Evolutionary conservation across 2,329 filamentous ascomycete species (phyloP), one percentile per base, ranked within the genome.

Genomic region (Capronia epimyces): DNA sequence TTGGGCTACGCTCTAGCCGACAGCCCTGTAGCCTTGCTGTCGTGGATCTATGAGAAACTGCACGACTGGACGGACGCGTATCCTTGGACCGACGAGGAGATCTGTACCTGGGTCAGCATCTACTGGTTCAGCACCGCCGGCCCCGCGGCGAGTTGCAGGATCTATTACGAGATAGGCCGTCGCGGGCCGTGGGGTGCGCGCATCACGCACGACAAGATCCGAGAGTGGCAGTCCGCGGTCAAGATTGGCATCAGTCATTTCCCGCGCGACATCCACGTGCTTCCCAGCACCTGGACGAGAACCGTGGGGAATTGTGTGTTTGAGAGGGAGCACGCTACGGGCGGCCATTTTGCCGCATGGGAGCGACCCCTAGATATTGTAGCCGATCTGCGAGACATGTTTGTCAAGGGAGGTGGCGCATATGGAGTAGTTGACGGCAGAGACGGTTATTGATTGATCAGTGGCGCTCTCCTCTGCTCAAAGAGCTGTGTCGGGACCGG

Each of bases 41-140:
- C 84, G 0, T 93, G 87, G 87, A 82, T 91, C 27, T 86, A 86
- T 58, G 87, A 91, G 68, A 91, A 91, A 65, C 69, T 91, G 31
- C 80, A 84, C 58, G 82, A 86, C 60, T 91, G 86, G 87, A 82
- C 82, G 0, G 86, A 90, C 60, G 61, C 60, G 1, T 89, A 89
- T 62, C 70, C 77, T 0, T 90, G 86, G 86, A 84, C 80, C 0
- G 82, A 88, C 54, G 84, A 89, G 48, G 86, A 90, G 68, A 76
- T 90, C 6, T 68, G 87, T 22, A 87, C 82, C 0, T 91, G 86
- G 87, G 68, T 89, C 1, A 80, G 75, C 43, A 77, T 90, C 32
- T 90, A 90, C 65, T 81, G 77, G 63, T 89, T 89, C 67, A 83
- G 79, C 7, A 76, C 70, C 0, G 82, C 84, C 1, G 86, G 87